Evolutionary conservation across 2,329 filamentous ascomycete species (phyloP), one percentile per base, ranked within the genome.

Genomic region (Pseudohalonectria lignicola): DNA sequence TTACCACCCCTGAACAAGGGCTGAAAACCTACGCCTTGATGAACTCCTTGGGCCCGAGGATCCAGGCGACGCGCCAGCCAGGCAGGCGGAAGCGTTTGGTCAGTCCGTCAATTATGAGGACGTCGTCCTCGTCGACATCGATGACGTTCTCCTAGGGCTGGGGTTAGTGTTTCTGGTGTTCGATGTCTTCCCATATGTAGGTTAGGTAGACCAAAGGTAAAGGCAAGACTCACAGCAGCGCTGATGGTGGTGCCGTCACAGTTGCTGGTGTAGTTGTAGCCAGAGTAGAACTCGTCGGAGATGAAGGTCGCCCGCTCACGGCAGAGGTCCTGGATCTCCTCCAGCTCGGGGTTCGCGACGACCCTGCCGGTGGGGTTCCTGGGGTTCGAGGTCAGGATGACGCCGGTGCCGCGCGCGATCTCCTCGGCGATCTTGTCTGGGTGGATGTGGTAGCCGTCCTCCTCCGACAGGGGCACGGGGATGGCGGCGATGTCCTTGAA

Each of bases 61-160:
- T 87, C 90, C 90, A 96, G 6, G 90, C 88, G 31, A 96, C 88
- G 56, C 90, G 83, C 87, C 90, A 96, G 44, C 90, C 90, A 2
- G 90, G 90, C 23, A 96, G 78, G 48, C 90, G 81, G 74, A 96
- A 96, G 44, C 90, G 83, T 74, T 96, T 96, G 50, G 90, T 96
- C 19, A 96, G 73, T 36, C 90, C 90, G 55, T 96, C 90, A 47
- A 96, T 90, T 59, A 96, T 85, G 46, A 96, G 74, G 2, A 96
- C 88, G 53, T 94, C 86, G 43, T 93, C 86, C 53, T 85, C 74
- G 54, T 95, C 77, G 13, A 95, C 87, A 50, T 95, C 87, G 40
- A 86, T 74, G 35, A 96, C 76, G 57, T 96, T 94, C 53, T 86
- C 82, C 51, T 53, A 26, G 23, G 12, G n/a, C n/a, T n/a, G n/a